phyloP scores from a whole-genome alignment of 139 green algal genomes.

The Volvox africanus region DNA sequence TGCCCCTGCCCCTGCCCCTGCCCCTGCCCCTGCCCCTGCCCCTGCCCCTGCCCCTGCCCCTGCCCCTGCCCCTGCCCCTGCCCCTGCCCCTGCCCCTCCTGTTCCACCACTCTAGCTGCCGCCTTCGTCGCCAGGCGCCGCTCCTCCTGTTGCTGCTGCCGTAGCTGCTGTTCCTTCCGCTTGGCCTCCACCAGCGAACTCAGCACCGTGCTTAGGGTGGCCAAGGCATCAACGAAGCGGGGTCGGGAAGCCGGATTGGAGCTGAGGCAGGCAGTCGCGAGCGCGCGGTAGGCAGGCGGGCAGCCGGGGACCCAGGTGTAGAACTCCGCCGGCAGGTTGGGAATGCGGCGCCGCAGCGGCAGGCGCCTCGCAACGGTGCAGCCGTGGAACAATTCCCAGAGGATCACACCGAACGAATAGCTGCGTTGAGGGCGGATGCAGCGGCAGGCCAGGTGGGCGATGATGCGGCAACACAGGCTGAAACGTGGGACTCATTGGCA shows the following conservation, averaged over 20 bases:
- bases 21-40: neutral
- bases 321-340: constrained; percentile 40
- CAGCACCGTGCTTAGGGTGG: neutral
- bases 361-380: constrained; percentile 28
- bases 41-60: neutral
- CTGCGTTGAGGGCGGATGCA: neutral
- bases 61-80: neutral
- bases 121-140: neutral
- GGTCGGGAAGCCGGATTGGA: neutral
- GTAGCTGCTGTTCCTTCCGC: neutral
- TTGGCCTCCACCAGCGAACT: neutral
- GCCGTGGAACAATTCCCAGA: constrained; percentile 45
- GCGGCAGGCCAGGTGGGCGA: no score
- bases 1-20: neutral
- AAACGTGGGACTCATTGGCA: no score
- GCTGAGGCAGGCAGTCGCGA: constrained; percentile 17
- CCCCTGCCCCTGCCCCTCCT: neutral
- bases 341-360: constrained; percentile 41
- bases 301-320: constrained; percentile 26
- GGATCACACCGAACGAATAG: constrained; percentile 42
- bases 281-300: constrained; percentile 25
- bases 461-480: no score
- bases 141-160: neutral
- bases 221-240: neutral
- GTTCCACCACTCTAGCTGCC: neutral